Conservation (phyloP, 2,329 filamentous ascomycete genomes). For the Cladophialophora carrionii region DNA sequence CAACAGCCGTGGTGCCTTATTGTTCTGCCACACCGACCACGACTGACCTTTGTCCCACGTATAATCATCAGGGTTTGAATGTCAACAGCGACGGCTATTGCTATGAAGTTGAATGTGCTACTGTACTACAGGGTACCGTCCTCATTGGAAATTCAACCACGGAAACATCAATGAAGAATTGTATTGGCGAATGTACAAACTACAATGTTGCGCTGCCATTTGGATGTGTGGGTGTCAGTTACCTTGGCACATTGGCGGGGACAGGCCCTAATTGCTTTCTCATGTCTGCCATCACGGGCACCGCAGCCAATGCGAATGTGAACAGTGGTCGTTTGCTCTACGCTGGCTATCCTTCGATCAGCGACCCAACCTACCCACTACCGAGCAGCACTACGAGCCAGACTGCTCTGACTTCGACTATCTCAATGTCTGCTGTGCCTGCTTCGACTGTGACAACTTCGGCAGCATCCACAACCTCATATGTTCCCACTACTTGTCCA, state of each 20-base stretch:
- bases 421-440: conserved; percentile 1
- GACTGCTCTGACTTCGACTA: not conserved
- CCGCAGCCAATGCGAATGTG: conserved; percentile 3
- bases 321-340: conserved; percentile 31
- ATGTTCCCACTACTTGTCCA: conserved; percentile 13
- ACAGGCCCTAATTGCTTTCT: conserved; percentile 29
- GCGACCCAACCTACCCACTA: conserved; percentile 17
- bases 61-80: conserved; percentile 33
- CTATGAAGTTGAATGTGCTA: conserved; percentile 34
- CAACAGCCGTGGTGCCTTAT: conserved; percentile 14
- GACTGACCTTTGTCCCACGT: conserved; percentile 27
- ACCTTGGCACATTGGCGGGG: conserved; percentile 14
- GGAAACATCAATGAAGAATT: conserved; percentile 24
- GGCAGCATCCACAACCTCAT: conserved; percentile 12
- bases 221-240: conserved; percentile 33
- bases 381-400: conserved; percentile 14
- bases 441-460: conserved; percentile 12
- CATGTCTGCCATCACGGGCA: conserved; percentile 24
- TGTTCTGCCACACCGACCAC: conserved; percentile 27
- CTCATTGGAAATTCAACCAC: conserved; percentile 26
- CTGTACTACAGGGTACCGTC: conserved; percentile 20
- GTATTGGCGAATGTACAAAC: conserved; percentile 27
- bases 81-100: conserved; percentile 31
- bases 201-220: conserved; percentile 34
- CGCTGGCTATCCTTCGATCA: conserved; percentile 28